phyloP scores from a whole-genome alignment of 305 asterid species.

The Solanum chacoense region DNA sequence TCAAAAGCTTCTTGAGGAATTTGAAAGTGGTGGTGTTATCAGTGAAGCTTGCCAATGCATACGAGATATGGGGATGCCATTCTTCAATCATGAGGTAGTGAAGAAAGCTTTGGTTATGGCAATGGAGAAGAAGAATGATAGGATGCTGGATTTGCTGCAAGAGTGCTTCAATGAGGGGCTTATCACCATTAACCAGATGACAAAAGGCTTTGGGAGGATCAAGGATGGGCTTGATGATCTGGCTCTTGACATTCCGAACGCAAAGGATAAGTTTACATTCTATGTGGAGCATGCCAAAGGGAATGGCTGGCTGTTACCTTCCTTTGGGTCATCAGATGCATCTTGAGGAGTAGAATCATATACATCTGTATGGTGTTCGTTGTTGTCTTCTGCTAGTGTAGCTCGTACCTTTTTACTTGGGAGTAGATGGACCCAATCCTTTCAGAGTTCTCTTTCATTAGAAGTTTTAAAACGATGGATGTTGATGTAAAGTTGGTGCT shows the following conservation, averaged over 20 bases:
- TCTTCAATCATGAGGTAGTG: slow-evolving; percentile 93
- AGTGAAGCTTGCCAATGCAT: slow-evolving; percentile 88
- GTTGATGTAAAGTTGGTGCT: neutral
- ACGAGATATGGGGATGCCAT: slow-evolving; percentile 84
- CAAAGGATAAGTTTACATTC: slow-evolving; percentile 54
- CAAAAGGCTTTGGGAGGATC: slow-evolving; percentile 80
- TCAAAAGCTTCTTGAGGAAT: slow-evolving; percentile 86
- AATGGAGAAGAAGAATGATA: slow-evolving; percentile 95
- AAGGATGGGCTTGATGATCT: slow-evolving; percentile 85
- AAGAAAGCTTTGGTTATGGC: slow-evolving; percentile 95
- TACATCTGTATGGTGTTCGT: slow-evolving; percentile 8
- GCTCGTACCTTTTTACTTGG: neutral
- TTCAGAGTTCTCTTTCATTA: neutral
- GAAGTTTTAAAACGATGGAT: neutral
- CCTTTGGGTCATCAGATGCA: slow-evolving; percentile 18
- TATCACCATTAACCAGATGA: slow-evolving; percentile 90
- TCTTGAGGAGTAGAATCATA: slow-evolving; percentile 19
- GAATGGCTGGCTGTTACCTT: slow-evolving; percentile 57
- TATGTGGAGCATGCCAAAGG: slow-evolving; percentile 48
- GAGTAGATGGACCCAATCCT: neutral
- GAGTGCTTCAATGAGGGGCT: slow-evolving; percentile 80
- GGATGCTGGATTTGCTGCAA: slow-evolving; percentile 68
- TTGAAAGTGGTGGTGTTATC: slow-evolving; percentile 81
- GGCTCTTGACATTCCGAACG: slow-evolving; percentile 91
- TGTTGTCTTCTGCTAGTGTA: neutral